Conservation (phyloP, 805 yeast species). For the Hanseniaspora jakobsenii region DNA sequence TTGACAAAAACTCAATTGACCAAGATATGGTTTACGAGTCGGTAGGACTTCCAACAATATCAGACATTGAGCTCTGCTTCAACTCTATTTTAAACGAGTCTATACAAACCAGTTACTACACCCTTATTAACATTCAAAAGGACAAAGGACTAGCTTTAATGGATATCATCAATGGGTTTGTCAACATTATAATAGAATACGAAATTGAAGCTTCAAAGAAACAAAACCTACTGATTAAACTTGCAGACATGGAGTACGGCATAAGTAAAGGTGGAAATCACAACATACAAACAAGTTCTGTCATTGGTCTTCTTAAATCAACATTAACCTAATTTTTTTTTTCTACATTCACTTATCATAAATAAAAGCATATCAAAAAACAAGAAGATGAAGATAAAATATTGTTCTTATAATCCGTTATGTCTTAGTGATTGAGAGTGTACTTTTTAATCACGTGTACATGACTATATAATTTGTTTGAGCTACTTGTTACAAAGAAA, state of each 20-base stretch:
- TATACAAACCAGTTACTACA: constrained; percentile 65
- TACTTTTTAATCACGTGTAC: too few relatives aligned
- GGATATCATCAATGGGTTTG: constrained; percentile 68
- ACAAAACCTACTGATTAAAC: constrained; percentile 50
- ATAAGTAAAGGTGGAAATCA: constrained; percentile 88
- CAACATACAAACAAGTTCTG: constrained; percentile 77
- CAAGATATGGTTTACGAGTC: constrained; percentile 79
- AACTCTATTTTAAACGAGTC: constrained; percentile 74
- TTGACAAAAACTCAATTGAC: constrained; percentile 32
- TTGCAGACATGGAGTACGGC: constrained; percentile 83
- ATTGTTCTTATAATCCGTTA: too few relatives aligned
- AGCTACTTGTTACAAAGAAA: too few relatives aligned
- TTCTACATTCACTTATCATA: background rate
- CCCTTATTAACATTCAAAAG: constrained; percentile 53
- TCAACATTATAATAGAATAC: constrained; percentile 54
- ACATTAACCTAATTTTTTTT: background rate
- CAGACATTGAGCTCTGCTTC: constrained; percentile 62
- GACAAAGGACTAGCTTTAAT: constrained; percentile 79
- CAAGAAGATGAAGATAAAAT: too few relatives aligned
- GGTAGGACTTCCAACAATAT: constrained; percentile 90
- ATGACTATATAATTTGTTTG: too few relatives aligned
- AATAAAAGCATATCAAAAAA: background rate
- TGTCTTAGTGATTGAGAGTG: too few relatives aligned
- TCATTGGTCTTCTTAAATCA: constrained; percentile 59
- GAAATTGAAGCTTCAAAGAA: constrained; percentile 47